Evolutionary conservation across 208 protist species (phyloP).

Genomic region (Leishmania gerbilli): DNA sequence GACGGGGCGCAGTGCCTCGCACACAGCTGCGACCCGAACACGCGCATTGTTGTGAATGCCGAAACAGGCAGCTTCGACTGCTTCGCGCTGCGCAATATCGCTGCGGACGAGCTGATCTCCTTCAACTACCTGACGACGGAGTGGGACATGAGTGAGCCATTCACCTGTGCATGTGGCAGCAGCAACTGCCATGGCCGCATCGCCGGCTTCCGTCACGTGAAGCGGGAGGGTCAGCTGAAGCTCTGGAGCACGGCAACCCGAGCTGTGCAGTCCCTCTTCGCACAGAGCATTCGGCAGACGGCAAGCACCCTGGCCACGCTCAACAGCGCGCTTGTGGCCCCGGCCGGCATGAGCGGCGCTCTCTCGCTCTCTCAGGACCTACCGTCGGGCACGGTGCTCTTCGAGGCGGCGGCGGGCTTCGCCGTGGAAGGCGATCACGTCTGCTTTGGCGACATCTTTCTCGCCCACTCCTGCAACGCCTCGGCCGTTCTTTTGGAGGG

Average conservation of each 20-base stretch:
- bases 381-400: constrained; percentile 65
- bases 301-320: constrained; percentile 52
- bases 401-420: constrained; percentile 32
- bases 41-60: constrained; percentile 71
- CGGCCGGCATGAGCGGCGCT: constrained; percentile 31
- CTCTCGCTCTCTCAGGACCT: constrained; percentile 56
- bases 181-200: constrained; percentile 60
- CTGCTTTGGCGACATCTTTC: constrained; percentile 56
- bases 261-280: constrained; percentile 63
- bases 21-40: constrained; percentile 84
- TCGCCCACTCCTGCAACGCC: constrained; percentile 74
- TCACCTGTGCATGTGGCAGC: constrained; percentile 70
- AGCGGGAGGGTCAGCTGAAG: constrained; percentile 45
- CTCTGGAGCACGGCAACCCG: constrained; percentile 62
- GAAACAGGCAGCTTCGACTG: constrained; percentile 63
- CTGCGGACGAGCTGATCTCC: constrained; percentile 59
- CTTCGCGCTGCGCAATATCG: constrained; percentile 67
- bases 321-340: constrained; percentile 51
- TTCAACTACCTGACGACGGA: constrained; percentile 92
- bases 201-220: constrained; percentile 68
- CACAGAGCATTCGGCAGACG: constrained; percentile 51
- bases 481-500: constrained; percentile 62
- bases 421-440: constrained; percentile 41
- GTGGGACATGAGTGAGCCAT: constrained; percentile 87
- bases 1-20: constrained; percentile 77